Evolutionary conservation across 176 grass and related monocot species (phyloP), one percentile per base, ranked within the genome.

Genomic region (Rhynchospora tenuis): DNA sequence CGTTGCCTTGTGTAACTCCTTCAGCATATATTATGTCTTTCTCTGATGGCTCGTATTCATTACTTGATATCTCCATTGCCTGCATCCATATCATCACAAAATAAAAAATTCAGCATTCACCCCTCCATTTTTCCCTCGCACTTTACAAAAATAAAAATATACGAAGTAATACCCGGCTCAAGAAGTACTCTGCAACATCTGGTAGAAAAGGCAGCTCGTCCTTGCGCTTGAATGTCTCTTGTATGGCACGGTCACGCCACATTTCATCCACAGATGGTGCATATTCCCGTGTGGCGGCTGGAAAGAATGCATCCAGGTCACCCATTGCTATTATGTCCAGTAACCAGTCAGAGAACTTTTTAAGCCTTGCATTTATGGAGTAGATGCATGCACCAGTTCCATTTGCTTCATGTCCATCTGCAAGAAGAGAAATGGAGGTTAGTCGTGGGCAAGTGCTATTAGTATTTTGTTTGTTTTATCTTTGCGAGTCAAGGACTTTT

Each of bases 1-100:
- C 96, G 63, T 98, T 95, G 45, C 96, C 96, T 91, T 98, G 96
- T 24, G 96, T 91, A 63, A 95, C 92, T 83, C 96, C 96, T 95
- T 98, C 93, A 27, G 96, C 88, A 81, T 91, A 93, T 43, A 98
- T 86, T 48, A 98, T 86, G 81, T 98, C 96, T 84, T 87, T 98
- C 82, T 98, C 96, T 69, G 93, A 90, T 81, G 96, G 96, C 61
- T 93, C 95, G 62, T 98, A 98, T 70, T 98, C 95, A 74, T 98
- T 98, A 82, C 95, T 98, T 69, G 95, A 98, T 81, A 98, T 84
- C 82, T 98, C 92, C 55, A 95, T 89, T 11, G 95, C 95, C 95
- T 98, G 86, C 88, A 88, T 86, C 33, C 26, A 87, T 78, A 50
- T 70, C 66, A 83, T 14, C 24, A 55, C 50, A 75, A 55, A n/a